A percentile compares a stretch with the other conserved stretches of the same genome.
phyloP scores from a whole-genome alignment of 139 green algal species.

The Micractinium conductrix region DNA sequence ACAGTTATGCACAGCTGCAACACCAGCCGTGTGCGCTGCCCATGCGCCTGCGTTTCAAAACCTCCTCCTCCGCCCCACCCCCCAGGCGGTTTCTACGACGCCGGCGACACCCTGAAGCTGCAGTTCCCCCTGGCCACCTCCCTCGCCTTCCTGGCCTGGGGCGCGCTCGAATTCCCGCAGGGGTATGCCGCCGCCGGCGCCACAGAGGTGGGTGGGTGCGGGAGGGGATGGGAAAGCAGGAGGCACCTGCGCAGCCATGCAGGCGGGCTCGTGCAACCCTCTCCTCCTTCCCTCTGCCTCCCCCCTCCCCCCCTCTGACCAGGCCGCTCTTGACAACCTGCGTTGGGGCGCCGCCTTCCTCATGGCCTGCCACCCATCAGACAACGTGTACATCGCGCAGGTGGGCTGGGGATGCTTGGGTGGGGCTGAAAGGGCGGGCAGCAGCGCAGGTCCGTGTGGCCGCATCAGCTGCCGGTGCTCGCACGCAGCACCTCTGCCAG shows the following conservation, averaged over 20 bases:
- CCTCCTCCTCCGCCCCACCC: neutral
- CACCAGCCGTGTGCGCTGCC: too few species aligned
- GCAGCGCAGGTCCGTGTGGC: too few species aligned
- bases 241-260: neutral
- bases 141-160: slow-evolving; percentile 59
- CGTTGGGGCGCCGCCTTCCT: slow-evolving; percentile 67
- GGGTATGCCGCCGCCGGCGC: slow-evolving; percentile 33
- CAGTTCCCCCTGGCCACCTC: slow-evolving; percentile 66
- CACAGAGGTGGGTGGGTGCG: neutral
- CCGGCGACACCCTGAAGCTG: slow-evolving; percentile 72
- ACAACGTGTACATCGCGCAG: slow-evolving; percentile 44
- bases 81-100: slow-evolving; percentile 68
- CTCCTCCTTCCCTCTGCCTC: neutral
- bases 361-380: slow-evolving; percentile 51
- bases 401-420: too few species aligned
- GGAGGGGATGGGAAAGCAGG: neutral
- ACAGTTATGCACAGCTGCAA: too few species aligned
- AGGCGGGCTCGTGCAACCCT: neutral
- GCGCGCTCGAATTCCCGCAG: slow-evolving; percentile 62
- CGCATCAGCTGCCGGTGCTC: too few species aligned
- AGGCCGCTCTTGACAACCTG: slow-evolving; percentile 42
- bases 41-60: neutral
- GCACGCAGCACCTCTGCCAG: too few species aligned
- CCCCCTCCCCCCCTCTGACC: neutral
- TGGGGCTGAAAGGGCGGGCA: too few species aligned